Evolutionary conservation across 352 stramenopile genomes (phyloP), one percentile per base, ranked within the genome.

Genomic region (Phytophthora capsici): DNA sequence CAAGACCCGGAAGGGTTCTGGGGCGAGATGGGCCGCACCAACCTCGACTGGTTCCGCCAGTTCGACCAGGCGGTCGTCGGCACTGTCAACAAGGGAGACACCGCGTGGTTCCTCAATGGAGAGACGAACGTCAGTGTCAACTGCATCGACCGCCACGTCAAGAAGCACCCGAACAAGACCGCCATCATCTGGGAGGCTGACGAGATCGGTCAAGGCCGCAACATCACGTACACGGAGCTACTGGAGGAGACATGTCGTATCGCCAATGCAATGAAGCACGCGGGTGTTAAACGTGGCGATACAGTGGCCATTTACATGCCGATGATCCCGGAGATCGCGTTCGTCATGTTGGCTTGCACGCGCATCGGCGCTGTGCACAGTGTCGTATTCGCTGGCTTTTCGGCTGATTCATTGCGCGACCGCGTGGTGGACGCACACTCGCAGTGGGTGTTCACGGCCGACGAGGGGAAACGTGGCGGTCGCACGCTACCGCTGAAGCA

Each of bases 261-360:
- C 60, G 96, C 98, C 7, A 99, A 99, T 76, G 95, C 93, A 20
- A 87, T 99, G 59, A 93, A 97, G 59, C 67, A 84, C 20, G 73
- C 80, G 26, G 96, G 96, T 16, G 73, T 93, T 13, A 65, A 64
- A 32, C 80, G 97, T 60, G 96, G 96, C 9, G 96, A 99, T 83
- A 89, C 95, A 12, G 97, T 99, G 6, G 98, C 95, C 17, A 88
- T 99, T 41, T 99, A 99, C 84, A 98, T 99, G 97, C 98, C 98
- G 43, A 99, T 99, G 97, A 98, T 99, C 55, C 96, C 96, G 16
- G 96, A 99, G 74, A 71, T 96, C 7, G 92, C 93, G 23, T 98
- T 98, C 73, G 95, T 95, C 28, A 99, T 99, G 97, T 80, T 99
- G 41, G 97, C 98, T 1, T 99, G 97, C 67, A 90, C 95, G 16